Percentiles rank a stretch among this genome's conserved stretches.
Evolutionary conservation across 2,329 filamentous ascomycete species (phyloP).

Genomic region (Pseudocercospora cruenta): DNA sequence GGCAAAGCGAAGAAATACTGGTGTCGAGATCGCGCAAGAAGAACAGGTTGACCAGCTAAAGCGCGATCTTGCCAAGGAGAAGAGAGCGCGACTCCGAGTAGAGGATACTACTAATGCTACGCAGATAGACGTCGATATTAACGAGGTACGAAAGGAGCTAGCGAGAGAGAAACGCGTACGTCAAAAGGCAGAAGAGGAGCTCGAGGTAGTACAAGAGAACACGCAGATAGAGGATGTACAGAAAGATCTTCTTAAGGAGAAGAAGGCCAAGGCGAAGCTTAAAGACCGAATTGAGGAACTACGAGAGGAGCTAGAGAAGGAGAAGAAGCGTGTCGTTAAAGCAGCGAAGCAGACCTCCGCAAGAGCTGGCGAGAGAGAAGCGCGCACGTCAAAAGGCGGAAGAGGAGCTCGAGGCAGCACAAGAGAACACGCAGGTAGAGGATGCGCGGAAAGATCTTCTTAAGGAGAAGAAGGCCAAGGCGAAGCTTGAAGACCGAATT

Average conservation of each 20-base stretch:
- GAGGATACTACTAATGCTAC: conserved; percentile 40
- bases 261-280: conserved; percentile 37
- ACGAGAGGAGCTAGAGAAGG: too few relatives aligned
- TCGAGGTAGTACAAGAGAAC: conserved; percentile 44
- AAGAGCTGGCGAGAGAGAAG: conserved; percentile 11
- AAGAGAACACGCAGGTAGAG: too few relatives aligned
- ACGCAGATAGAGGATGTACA: conserved; percentile 40
- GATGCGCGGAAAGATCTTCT: too few relatives aligned
- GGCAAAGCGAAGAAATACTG: conserved; percentile 53
- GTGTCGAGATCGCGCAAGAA: too few relatives aligned
- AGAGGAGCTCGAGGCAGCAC: too few relatives aligned
- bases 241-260: conserved; percentile 39
- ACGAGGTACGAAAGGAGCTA: conserved; percentile 39
- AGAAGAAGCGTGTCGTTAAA: conserved; percentile 41
- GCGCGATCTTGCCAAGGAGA: too few relatives aligned
- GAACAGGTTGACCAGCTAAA: too few relatives aligned
- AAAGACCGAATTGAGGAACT: conserved; percentile 42
- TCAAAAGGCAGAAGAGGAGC: conserved; percentile 39
- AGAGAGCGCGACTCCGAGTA: conserved; percentile 44
- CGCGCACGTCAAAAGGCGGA: too few relatives aligned
- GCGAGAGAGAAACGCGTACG: conserved; percentile 37
- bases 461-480: too few relatives aligned
- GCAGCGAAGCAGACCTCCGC: conserved; percentile 48
- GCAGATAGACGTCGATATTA: conserved; percentile 37
- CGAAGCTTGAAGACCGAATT: too few relatives aligned